Evolutionary conservation across 495 filamentous ascomycete species (phyloP), one percentile per base, ranked within the genome.

Genomic region (Penicillium pulvis): DNA sequence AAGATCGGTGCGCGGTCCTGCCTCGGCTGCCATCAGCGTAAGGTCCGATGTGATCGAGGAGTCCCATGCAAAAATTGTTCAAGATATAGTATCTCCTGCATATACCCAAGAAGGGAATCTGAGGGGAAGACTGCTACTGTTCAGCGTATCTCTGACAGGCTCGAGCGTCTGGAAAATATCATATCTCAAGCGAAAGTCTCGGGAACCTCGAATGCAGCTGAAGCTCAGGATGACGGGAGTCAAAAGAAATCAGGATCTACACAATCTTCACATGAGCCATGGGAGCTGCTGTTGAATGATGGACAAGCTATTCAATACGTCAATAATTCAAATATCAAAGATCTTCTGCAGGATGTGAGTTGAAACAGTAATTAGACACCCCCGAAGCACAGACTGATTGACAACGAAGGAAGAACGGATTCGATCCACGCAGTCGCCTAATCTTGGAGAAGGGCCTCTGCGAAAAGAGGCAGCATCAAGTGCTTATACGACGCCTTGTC

Each of bases 41-140:
- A 87, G 71, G 84, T 86, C 44, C 80, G 81, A 30, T 87, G 85
- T 69, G 84, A 86, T 67, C 80, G 81, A 67, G 78, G 75, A 60
- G 80, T 85, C 61, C 85, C 84, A 31, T 86, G 85, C 58, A 78
- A 80, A 55, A 85, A 85, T 71, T 87, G 85, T 64, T 69, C 82
- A 69, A 87, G 81, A 74, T 76, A 80, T 61, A 65, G 74, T 33
- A 73, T 80, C 45, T 76, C 82, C 50, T 87, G 84, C 59, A 73
- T 82, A 3, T 78, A 83, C 39, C 77, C 79, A 77, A 8, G 82
- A 79, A 46, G 68, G 79, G 35, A 78, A 79, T 12, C 69, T 77
- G 55, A 84, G 78, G 67, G 80, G 79, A 79, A 80, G 79, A 64
- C 71, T 75, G 16, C 74, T 78, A 47, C 57, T 20, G 48, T 64